Evolutionary conservation across 1,139 yeast species (phyloP), one percentile per base, ranked within the genome.

Genomic region (Hemisphaericaspora lyxosophila): DNA sequence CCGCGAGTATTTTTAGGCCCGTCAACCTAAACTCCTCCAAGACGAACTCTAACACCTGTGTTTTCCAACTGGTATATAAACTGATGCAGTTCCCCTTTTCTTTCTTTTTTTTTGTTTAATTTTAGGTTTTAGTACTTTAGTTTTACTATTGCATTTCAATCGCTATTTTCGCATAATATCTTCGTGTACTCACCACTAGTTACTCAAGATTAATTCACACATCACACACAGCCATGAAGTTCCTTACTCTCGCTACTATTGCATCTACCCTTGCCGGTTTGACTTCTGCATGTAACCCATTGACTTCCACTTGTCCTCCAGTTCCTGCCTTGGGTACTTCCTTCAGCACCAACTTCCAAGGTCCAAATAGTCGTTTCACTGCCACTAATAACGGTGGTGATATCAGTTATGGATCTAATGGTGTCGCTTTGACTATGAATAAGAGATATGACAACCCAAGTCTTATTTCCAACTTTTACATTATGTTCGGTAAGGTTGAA

Each of bases 401-500:
- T 7, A 33, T 47, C 24, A 30, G 47, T 52, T 32, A 48, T 53
- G 8, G 59, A 33, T 42, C 50, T 13, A 51, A 50, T 26, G 96
- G 96, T 7, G 62, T 82, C n/a, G 57, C 68, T 20, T 60, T 89
- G 45, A 72, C 81, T 2, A 62, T 89, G 39, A 64, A 73, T 3
- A 67, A 82, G 50, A 67, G 82, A 47, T 81, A 71, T 39, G 92
- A 86, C 53, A 82, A 85, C 54, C 96, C 96, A 13, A 75, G 90
- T 3, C 60, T 88, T 39, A 73, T 73, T 48, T 85, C 95, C 9
- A 75, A 82, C 46, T 87, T 85, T 55, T 86, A 86, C 60, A 77
- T 88, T 46, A 85, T 88, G 90, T 88, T 82, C 61, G 96, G 96
- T 38, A 79, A 79, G 48, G 78, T 87, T 15, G 94, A 86, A 56